phyloP scores from a whole-genome alignment of 257 asterid species.

The Solanum boliviense region DNA sequence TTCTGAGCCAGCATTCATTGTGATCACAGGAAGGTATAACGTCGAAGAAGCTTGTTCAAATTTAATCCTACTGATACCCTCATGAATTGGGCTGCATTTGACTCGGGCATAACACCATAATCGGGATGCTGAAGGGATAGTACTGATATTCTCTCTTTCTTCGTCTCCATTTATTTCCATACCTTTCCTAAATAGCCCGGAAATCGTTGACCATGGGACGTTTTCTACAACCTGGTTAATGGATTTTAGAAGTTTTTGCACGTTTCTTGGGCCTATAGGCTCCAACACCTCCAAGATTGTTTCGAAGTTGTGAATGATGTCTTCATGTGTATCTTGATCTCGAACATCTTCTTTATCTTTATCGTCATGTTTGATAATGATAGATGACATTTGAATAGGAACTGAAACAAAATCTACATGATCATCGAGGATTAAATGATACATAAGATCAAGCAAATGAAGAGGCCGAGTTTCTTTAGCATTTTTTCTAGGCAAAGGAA shows the following conservation, averaged over 20 bases:
- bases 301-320: constrained; percentile 2
- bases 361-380: not conserved
- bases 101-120: constrained; percentile 5
- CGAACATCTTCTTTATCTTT: not conserved
- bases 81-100: constrained; percentile 6
- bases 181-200: constrained; percentile 7
- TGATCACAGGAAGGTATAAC: constrained; percentile 35
- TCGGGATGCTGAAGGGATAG: constrained; percentile 14
- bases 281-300: constrained; percentile 7
- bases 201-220: constrained; percentile 19
- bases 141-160: constrained; percentile 3
- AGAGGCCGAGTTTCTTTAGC: not conserved
- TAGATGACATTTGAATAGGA: not conserved
- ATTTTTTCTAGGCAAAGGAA: constrained; percentile 1
- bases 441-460: constrained; percentile 32
- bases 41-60: constrained; percentile 9
- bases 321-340: not conserved
- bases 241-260: constrained; percentile 1
- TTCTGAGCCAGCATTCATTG: constrained; percentile 24
- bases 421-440: constrained; percentile 11
- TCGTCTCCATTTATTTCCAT: not conserved
- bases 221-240: constrained; percentile 2
- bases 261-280: not conserved
- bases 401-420: not conserved
- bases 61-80: constrained; percentile 14